Evolutionary conservation across 768 basidiomycete genomes (phyloP).

Genomic region (Dentipellis sp.): DNA sequence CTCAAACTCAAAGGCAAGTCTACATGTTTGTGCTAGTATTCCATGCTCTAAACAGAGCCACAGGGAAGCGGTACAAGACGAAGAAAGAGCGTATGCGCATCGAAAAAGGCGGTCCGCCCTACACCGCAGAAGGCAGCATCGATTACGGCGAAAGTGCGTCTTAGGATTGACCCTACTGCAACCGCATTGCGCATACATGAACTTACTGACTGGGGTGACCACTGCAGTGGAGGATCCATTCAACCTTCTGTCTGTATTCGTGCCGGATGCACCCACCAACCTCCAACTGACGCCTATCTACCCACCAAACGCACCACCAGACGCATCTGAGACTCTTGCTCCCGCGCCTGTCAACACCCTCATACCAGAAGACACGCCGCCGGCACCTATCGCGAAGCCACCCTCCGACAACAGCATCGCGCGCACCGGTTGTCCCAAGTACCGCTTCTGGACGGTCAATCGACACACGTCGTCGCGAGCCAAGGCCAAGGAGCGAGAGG

Average conservation of each 20-base stretch:
- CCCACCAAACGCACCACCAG: conserved; percentile 20
- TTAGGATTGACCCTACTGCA: neutral
- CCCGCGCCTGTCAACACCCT: conserved; percentile 20
- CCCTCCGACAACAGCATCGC: neutral
- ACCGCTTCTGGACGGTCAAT: conserved; percentile 53
- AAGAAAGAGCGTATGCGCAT: conserved; percentile 76
- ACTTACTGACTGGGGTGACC: conserved; percentile 2
- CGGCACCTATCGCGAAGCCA: conserved; percentile 2
- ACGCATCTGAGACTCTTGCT: conserved; percentile 14
- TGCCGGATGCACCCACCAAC: conserved; percentile 45
- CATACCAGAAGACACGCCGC: conserved; percentile 19
- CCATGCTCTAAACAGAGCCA: neutral
- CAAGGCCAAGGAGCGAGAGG: conserved; percentile 42
- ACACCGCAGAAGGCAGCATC: conserved; percentile 66
- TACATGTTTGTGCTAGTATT: neutral
- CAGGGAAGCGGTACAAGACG: conserved; percentile 70
- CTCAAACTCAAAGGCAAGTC: conserved; percentile 64
- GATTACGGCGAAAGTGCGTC: conserved; percentile 61
- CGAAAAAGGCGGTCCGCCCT: conserved; percentile 68
- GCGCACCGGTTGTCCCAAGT: conserved; percentile 19
- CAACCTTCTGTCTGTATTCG: conserved; percentile 51
- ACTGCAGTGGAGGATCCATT: conserved; percentile 73
- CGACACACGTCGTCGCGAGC: conserved; percentile 37
- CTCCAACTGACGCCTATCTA: conserved; percentile 53
- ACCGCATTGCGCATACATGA: neutral